Evolutionary conservation across 2,329 filamentous ascomycete species (phyloP).

Genomic region (Truncatella angustata): DNA sequence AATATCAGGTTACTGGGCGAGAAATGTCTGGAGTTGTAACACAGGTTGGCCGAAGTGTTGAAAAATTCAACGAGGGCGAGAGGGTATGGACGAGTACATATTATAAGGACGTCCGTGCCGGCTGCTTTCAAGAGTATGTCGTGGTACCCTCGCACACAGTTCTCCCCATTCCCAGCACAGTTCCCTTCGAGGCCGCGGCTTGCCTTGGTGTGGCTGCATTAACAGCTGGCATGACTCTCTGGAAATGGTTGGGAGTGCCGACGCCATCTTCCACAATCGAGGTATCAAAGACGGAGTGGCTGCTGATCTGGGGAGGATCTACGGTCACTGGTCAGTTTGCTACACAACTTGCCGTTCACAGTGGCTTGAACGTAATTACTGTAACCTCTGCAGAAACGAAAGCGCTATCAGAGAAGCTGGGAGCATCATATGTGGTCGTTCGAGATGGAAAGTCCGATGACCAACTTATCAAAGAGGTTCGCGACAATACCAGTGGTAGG

Average conservation of each 20-base stretch:
- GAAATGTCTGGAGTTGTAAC: constrained; percentile 30
- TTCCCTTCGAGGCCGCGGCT: constrained; percentile 32
- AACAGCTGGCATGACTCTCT: constrained; percentile 40
- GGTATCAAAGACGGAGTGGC: constrained; percentile 19
- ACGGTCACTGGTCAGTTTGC: constrained; percentile 40
- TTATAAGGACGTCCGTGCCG: constrained; percentile 38
- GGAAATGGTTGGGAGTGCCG: constrained; percentile 37
- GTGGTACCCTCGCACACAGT: constrained; percentile 40
- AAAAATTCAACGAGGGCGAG: constrained; percentile 23
- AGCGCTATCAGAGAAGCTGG: constrained; percentile 25
- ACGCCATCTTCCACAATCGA: constrained; percentile 15
- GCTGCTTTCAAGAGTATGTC: constrained; percentile 40
- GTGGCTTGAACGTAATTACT: constrained; percentile 34
- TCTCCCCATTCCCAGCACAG: constrained; percentile 31
- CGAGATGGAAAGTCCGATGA: constrained; percentile 30
- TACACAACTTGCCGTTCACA: constrained; percentile 34
- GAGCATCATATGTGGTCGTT: constrained; percentile 31
- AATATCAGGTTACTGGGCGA: constrained; percentile 22
- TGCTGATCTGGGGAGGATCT: constrained; percentile 40
- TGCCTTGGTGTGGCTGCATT: constrained; percentile 39
- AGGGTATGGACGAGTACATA: constrained; percentile 37
- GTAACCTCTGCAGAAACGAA: constrained; percentile 31
- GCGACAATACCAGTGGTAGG: constrained; percentile 18
- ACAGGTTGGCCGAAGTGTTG: constrained; percentile 25
- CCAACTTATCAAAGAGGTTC: constrained; percentile 32